Evolutionary conservation across 495 filamentous ascomycete genomes (phyloP).

Genomic region (Penicillium macrosclerotiorum): DNA sequence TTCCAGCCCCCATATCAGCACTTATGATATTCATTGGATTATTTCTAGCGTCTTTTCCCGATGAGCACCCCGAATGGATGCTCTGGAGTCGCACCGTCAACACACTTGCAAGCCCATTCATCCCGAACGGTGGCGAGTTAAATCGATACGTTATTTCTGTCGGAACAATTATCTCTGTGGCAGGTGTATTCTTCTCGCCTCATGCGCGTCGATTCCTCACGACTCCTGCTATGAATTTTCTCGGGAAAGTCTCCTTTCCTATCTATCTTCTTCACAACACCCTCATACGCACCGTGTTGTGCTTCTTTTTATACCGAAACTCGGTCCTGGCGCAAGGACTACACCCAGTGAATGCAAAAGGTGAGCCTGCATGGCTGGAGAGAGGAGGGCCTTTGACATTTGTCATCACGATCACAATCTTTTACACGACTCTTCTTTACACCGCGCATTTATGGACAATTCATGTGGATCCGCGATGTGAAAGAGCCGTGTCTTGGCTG

Average conservation of each 20-base stretch:
- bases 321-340: slow-evolving; percentile 4
- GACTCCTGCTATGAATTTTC: slow-evolving; percentile 9
- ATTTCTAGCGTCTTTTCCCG: slow-evolving; percentile 12
- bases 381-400: slow-evolving; percentile 4
- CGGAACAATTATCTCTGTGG: background rate
- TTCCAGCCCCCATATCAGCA: slow-evolving; percentile 2
- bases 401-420: background rate
- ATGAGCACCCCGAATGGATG: slow-evolving; percentile 11
- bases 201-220: slow-evolving; percentile 15
- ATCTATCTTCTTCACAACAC: slow-evolving; percentile 21
- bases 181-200: slow-evolving; percentile 5
- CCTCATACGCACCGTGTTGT: slow-evolving; percentile 18
- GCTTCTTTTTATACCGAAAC: slow-evolving; percentile 10
- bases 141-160: slow-evolving; percentile 6
- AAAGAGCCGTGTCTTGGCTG: slow-evolving; percentile 9
- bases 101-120: background rate
- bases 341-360: slow-evolving; percentile 4
- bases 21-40: slow-evolving; percentile 12
- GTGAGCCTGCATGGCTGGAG: slow-evolving; percentile 2
- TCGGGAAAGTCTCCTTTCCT: slow-evolving; percentile 21
- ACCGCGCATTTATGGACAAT: slow-evolving; percentile 12
- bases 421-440: slow-evolving; percentile 8
- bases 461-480: slow-evolving; percentile 11
- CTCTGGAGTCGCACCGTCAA: slow-evolving; percentile 13
- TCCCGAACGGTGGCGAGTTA: slow-evolving; percentile 6